phyloP scores from a whole-genome alignment of 331 rosid species.

The Stylosanthes scabra region DNA sequence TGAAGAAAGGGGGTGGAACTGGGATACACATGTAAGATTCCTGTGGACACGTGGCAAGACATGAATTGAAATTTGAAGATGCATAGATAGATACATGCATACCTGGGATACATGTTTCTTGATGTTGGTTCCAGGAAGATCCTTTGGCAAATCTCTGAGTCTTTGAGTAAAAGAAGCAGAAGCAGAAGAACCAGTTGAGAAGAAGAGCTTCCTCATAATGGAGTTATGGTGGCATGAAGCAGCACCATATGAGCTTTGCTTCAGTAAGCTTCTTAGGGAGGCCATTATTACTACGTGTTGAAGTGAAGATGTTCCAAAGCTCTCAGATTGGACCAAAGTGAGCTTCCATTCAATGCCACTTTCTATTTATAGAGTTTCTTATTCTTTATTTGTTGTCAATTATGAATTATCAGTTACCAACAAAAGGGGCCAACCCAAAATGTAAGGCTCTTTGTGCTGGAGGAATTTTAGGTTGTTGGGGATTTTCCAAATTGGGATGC shows the following conservation, averaged over 20 bases:
- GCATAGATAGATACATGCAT: not conserved
- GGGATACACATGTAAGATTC: not conserved
- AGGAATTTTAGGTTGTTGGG: too few relatives aligned
- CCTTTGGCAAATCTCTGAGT: conserved; percentile 87
- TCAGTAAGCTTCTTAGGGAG: conserved; percentile 48
- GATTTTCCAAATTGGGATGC: too few relatives aligned
- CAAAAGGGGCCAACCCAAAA: too few relatives aligned
- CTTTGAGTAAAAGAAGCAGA: conserved; percentile 72
- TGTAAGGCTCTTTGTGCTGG: too few relatives aligned
- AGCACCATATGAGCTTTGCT: conserved; percentile 37
- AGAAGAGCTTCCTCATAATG: conserved; percentile 32
- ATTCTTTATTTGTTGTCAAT: too few relatives aligned
- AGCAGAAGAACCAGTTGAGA: conserved; percentile 59
- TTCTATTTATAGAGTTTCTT: not conserved
- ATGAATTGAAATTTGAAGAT: conserved; percentile 8
- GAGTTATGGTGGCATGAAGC: conserved; percentile 28
- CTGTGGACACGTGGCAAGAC: conserved; percentile 13
- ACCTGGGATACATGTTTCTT: conserved; percentile 80
- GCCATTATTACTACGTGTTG: conserved; percentile 52
- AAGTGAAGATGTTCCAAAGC: not conserved
- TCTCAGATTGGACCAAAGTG: too few relatives aligned
- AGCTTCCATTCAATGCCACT: too few relatives aligned
- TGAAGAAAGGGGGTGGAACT: not conserved
- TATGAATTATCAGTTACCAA: too few relatives aligned
- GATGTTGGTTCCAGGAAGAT: conserved; percentile 83